Percentiles rank a stretch among this genome's conserved stretches.
Evolutionary conservation across 306 rosid species (phyloP).

Genomic region (Coriaria nepalensis): DNA sequence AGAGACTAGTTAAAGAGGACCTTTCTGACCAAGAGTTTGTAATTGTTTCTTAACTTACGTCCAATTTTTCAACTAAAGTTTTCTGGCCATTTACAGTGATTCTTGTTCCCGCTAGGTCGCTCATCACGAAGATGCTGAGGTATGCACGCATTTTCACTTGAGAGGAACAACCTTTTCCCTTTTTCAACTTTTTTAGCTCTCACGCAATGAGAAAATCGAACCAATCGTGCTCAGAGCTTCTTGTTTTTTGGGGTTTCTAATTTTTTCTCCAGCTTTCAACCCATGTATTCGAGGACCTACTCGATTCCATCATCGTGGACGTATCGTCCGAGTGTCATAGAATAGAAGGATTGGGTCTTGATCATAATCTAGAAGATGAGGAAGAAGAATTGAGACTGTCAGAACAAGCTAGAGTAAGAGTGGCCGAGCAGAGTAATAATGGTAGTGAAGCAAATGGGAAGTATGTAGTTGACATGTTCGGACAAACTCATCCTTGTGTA

Average conservation of each 20-base stretch:
- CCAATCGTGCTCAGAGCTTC: conserved; percentile 1
- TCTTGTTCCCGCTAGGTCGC: no score
- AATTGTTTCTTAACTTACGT: no score
- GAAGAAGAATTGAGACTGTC: conserved; percentile 91
- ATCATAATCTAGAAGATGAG: conserved; percentile 82
- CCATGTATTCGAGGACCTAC: conserved; percentile 63
- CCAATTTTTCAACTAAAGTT: no score
- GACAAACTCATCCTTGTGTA: conserved; percentile 82
- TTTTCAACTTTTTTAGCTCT: no score
- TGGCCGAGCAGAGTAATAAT: conserved; percentile 71
- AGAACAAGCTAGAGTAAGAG: conserved; percentile 72
- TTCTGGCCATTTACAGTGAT: no score
- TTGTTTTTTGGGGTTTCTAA: conserved; percentile 19
- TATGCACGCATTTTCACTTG: no score
- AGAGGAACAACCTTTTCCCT: no score
- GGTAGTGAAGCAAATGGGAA: conserved; percentile 60
- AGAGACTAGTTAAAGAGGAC: no score
- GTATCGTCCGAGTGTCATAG: conserved; percentile 97
- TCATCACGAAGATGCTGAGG: no score
- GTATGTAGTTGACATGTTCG: conserved; percentile 84
- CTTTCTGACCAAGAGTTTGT: no score
- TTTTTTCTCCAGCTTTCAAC: conserved; percentile 55
- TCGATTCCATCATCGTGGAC: conserved; percentile 78
- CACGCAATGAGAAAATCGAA: background rate
- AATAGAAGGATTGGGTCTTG: conserved; percentile 81